Percentiles rank a stretch among this genome's conserved stretches.
Conservation (phyloP, 2,329 filamentous ascomycete genomes). For the Pyricularia pennisetigena region DNA sequence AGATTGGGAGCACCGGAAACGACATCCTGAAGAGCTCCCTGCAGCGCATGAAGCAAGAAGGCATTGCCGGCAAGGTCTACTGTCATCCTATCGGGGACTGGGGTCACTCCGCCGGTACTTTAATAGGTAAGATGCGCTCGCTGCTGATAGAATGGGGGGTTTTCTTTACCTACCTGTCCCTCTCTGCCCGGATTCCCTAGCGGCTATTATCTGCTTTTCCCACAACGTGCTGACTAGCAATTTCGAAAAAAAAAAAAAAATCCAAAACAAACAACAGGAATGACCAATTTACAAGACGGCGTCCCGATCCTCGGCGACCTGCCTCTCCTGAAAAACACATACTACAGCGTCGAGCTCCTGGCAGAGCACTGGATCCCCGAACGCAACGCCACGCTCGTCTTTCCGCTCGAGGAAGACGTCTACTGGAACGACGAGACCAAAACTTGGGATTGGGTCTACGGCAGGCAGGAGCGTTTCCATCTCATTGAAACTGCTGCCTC, state of each 20-base stretch:
- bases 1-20: conserved; percentile 32
- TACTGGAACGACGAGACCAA: conserved; percentile 28
- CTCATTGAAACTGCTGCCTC: conserved; percentile 4
- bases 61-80: conserved; percentile 36
- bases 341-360: conserved; percentile 40
- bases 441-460: conserved; percentile 38
- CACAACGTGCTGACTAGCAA: background rate
- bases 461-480: conserved; percentile 34
- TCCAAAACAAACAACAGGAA: conserved; percentile 21
- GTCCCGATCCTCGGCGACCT: conserved; percentile 36
- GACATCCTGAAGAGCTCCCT: conserved; percentile 28
- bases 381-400: conserved; percentile 30
- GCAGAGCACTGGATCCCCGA: conserved; percentile 37
- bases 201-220: background rate
- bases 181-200: background rate
- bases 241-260: too few relatives aligned
- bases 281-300: conserved; percentile 38
- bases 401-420: conserved; percentile 40
- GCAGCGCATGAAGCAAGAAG: conserved; percentile 29
- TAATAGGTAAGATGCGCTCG: conserved; percentile 30
- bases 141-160: too few relatives aligned
- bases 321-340: conserved; percentile 31
- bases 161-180: background rate
- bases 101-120: conserved; percentile 36
- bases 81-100: conserved; percentile 40